Conservation (phyloP, 768 basidiomycete genomes). For the Artomyces pyxidatus region DNA sequence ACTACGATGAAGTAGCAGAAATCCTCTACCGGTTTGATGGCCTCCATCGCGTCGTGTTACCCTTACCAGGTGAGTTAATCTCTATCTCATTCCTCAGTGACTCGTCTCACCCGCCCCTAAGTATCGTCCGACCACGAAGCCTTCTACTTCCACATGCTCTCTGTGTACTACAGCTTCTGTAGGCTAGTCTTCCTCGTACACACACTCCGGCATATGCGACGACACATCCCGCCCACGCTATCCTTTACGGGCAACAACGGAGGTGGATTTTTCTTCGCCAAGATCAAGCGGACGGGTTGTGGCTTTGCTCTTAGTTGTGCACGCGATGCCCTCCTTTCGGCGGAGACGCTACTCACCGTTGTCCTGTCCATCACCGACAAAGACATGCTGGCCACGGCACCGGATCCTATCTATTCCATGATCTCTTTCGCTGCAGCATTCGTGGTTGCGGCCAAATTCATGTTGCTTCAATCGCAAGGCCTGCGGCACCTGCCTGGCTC, state of each 20-base stretch:
- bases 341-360: conserved; percentile 30
- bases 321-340: conserved; percentile 28
- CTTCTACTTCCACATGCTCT: conserved; percentile 35
- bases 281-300: conserved; percentile 5
- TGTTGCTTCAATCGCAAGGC: conserved; percentile 7
- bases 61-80: conserved; percentile 4
- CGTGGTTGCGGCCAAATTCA: conserved; percentile 35
- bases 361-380: conserved; percentile 27
- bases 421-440: conserved; percentile 36
- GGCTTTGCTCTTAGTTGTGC: conserved; percentile 29
- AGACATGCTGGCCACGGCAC: conserved; percentile 30
- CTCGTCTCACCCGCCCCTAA: conserved; percentile 22
- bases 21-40: conserved; percentile 12
- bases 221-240: conserved; percentile 3
- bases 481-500: conserved; percentile 6
- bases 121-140: conserved; percentile 35
- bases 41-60: conserved; percentile 12
- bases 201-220: conserved; percentile 23
- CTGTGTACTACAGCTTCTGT: conserved; percentile 33
- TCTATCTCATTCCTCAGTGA: neutral
- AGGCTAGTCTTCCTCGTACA: conserved; percentile 31
- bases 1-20: conserved; percentile 9
- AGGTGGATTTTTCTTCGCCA: conserved; percentile 1
- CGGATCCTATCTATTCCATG: conserved; percentile 34
- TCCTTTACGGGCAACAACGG: neutral